Percentiles rank a stretch among this genome's conserved stretches.
These are phyloP conservation scores for Dactylis glomerata DNA, from an alignment of 176 grass and related monocot species.

Conservation along the genomic window DNA sequence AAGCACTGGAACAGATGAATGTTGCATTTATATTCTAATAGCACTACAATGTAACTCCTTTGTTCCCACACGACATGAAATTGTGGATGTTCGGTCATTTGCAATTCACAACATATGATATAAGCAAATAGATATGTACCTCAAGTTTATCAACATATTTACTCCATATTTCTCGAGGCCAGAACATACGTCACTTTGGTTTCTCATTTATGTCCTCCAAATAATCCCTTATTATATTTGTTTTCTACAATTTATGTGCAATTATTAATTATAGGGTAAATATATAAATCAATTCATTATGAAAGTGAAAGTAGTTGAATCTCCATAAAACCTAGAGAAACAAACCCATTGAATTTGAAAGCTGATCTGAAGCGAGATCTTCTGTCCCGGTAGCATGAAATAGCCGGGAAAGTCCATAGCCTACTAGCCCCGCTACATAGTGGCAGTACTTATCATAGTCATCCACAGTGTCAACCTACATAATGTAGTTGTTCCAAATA, in stretches of 20 bases:
- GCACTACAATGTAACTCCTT: neutral
- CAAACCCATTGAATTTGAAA: conserved; percentile 95
- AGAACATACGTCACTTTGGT: conserved; percentile 95
- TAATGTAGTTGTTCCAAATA: neutral
- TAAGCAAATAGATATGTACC: conserved; percentile 35
- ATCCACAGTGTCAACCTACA: conserved; percentile 75
- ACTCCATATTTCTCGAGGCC: conserved; percentile 95
- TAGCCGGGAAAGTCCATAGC: conserved; percentile 90
- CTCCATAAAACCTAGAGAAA: conserved; percentile 98
- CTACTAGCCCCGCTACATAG: conserved; percentile 95
- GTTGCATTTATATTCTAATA: neutral
- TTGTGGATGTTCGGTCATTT: neutral
- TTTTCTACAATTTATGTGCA: conserved; percentile 68
- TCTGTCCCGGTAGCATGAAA: conserved; percentile 75
- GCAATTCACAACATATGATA: neutral
- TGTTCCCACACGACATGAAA: neutral
- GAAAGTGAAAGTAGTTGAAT: too few species aligned
- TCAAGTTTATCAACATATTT: conserved; percentile 95
- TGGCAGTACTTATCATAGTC: conserved; percentile 98
- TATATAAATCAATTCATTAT: neutral
- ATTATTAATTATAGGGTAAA: conserved; percentile 12
- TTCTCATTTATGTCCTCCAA: conserved; percentile 98
- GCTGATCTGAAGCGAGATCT: conserved; percentile 69
- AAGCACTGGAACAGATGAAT: neutral
- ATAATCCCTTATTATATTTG: conserved; percentile 98